A percentile compares a stretch with the other conserved stretches of the same genome.
These are phyloP conservation scores for Passalora sequoiae DNA, from an alignment of 2,329 filamentous ascomycete species.

Conservation along the genomic window DNA sequence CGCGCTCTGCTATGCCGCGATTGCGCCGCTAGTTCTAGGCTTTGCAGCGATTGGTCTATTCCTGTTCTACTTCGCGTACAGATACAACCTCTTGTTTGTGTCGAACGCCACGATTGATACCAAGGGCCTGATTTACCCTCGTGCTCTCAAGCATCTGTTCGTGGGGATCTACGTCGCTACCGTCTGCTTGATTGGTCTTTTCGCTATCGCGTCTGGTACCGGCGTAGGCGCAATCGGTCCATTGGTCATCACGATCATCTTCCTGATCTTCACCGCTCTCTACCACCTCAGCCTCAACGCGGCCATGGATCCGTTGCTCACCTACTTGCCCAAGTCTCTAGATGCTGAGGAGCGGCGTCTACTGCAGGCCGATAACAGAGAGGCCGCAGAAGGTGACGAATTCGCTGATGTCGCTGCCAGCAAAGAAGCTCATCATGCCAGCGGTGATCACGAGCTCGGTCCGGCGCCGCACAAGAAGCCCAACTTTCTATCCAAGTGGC, in stretches of 20 bases:
- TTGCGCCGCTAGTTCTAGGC: conserved; percentile 76
- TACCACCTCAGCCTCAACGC: conserved; percentile 69
- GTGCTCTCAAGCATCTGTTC: conserved; percentile 80
- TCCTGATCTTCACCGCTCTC: conserved; percentile 68
- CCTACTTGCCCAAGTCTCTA: conserved; percentile 61
- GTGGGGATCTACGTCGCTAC: conserved; percentile 79
- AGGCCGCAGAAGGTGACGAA: conserved; percentile 23
- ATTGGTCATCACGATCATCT: conserved; percentile 68
- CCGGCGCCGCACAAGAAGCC: conserved; percentile 45
- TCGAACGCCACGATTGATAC: conserved; percentile 78
- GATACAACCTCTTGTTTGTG: conserved; percentile 87
- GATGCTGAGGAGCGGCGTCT: conserved; percentile 36
- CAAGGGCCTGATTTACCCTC: conserved; percentile 79
- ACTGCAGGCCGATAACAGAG: conserved; percentile 28
- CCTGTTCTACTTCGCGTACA: conserved; percentile 80
- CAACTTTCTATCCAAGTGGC: conserved; percentile 61
- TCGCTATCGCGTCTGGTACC: conserved; percentile 60
- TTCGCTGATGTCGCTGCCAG: conserved; percentile 25
- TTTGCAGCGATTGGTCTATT: conserved; percentile 75
- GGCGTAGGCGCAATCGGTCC: conserved; percentile 52
- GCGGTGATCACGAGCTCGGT: conserved; percentile 23
- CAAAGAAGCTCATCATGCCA: conserved; percentile 25
- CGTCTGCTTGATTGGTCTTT: conserved; percentile 75
- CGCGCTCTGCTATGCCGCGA: conserved; percentile 81
- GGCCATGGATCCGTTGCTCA: conserved; percentile 70